phyloP scores from a whole-genome alignment of 2,329 filamentous ascomycete species.

The Fusarium algeriense region DNA sequence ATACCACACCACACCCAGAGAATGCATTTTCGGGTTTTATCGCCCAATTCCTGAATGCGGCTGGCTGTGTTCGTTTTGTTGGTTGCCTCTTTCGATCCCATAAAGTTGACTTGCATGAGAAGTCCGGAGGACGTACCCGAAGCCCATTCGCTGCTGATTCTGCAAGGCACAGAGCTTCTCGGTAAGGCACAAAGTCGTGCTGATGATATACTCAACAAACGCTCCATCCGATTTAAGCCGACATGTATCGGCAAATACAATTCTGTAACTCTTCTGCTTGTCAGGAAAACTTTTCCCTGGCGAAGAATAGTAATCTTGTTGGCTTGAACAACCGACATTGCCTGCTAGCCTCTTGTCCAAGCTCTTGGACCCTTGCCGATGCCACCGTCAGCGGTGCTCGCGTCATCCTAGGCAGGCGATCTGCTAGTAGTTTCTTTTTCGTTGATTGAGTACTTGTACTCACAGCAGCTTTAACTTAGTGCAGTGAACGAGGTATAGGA shows the following conservation, averaged over 20 bases:
- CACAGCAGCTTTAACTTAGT: slow-evolving; percentile 33
- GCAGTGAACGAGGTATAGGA: slow-evolving; percentile 5
- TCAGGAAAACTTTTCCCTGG: slow-evolving; percentile 8
- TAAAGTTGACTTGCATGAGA: slow-evolving; percentile 40
- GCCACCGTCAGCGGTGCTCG: slow-evolving; percentile 21
- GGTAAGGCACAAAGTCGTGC: neutral
- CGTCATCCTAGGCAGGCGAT: slow-evolving; percentile 35
- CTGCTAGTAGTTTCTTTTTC: slow-evolving; percentile 38
- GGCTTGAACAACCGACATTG: slow-evolving; percentile 15
- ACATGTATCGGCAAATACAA: slow-evolving; percentile 9
- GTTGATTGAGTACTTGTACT: slow-evolving; percentile 25
- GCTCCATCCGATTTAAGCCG: slow-evolving; percentile 18
- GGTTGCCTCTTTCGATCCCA: slow-evolving; percentile 34
- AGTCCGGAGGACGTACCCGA: slow-evolving; percentile 12
- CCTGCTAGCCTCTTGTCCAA: slow-evolving; percentile 18
- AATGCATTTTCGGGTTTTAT: slow-evolving; percentile 20
- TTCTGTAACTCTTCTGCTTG: slow-evolving; percentile 2
- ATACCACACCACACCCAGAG: slow-evolving; percentile 26
- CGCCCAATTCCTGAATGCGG: slow-evolving; percentile 33
- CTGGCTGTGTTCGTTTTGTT: slow-evolving; percentile 27
- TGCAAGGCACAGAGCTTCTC: slow-evolving; percentile 38
- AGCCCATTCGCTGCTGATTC: slow-evolving; percentile 17
- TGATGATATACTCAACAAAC: neutral
- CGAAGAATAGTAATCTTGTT: slow-evolving; percentile 27
- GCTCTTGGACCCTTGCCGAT: slow-evolving; percentile 16